These are phyloP conservation scores for Penicillium sp. DNA, from an alignment of 2,329 filamentous ascomycete species.

Conservation along the genomic window DNA sequence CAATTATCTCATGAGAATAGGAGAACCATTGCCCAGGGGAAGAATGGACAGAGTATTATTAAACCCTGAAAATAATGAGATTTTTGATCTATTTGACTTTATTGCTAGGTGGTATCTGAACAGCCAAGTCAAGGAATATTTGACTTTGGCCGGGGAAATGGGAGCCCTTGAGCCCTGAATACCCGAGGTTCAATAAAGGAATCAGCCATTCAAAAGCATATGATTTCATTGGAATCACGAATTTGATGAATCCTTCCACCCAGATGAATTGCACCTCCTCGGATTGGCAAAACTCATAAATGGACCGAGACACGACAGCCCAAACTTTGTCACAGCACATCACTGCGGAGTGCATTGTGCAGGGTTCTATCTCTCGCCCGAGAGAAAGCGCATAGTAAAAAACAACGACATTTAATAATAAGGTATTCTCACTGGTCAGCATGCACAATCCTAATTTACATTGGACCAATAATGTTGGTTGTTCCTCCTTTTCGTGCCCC, in stretches of 20 bases:
- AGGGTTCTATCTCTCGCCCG: constrained; percentile 15
- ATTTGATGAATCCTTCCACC: neutral
- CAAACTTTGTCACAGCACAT: neutral
- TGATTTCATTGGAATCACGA: neutral
- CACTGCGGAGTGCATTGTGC: neutral
- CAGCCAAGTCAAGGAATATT: no score
- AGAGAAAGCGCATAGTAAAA: constrained; percentile 1
- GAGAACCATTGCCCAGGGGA: neutral
- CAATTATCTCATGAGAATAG: constrained; percentile 1
- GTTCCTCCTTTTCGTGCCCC: neutral
- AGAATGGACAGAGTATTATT: no score
- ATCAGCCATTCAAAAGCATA: neutral
- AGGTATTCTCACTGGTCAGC: neutral
- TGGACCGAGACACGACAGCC: neutral
- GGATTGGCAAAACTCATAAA: neutral
- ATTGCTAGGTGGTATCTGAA: no score
- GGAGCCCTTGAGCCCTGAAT: no score
- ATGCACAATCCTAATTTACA: neutral
- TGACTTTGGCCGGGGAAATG: no score
- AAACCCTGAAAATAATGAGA: no score
- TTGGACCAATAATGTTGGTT: constrained; percentile 5
- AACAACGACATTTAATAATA: neutral
- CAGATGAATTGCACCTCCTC: no score
- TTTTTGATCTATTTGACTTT: no score
- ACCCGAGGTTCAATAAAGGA: neutral